Conservation (phyloP, 176 grass and related monocot genomes). For the Cenchrus fungigraminus region DNA sequence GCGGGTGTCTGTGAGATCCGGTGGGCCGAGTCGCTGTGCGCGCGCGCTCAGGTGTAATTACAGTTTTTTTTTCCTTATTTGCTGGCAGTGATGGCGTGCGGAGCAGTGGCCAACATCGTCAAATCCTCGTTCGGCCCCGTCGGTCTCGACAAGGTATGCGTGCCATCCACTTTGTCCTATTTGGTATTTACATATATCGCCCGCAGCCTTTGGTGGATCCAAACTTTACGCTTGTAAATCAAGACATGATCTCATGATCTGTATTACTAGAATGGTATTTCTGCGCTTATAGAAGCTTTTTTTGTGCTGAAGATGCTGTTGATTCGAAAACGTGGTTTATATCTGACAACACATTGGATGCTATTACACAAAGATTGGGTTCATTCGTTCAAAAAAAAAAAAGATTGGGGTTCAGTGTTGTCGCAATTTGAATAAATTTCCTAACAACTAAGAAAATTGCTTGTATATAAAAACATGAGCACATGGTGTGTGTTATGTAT, state of each 20-base stretch:
- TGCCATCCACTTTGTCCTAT: not conserved
- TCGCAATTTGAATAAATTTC: not conserved
- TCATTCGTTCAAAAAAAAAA: too few species aligned
- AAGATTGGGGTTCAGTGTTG: not conserved
- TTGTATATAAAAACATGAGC: not conserved
- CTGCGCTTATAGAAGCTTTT: not conserved
- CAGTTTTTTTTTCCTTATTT: not conserved
- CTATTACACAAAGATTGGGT: not conserved
- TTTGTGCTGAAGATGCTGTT: not conserved
- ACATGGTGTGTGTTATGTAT: not conserved
- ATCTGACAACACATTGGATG: not conserved
- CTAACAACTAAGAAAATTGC: not conserved
- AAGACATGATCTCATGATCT: not conserved
- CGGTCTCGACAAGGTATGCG: constrained; percentile 83
- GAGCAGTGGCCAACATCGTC: constrained; percentile 89
- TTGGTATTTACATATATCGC: not conserved
- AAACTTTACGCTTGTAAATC: constrained; percentile 11
- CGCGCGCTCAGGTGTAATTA: not conserved
- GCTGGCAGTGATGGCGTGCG: constrained; percentile 77
- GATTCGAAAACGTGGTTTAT: not conserved
- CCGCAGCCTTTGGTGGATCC: not conserved
- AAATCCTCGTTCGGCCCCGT: constrained; percentile 90
- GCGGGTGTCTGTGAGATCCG: constrained; percentile 28
- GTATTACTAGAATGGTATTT: not conserved
- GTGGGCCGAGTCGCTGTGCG: not conserved